These are phyloP conservation scores for Nemania sp. DNA, from an alignment of 2,329 filamentous ascomycete species.

Conservation along the genomic window DNA sequence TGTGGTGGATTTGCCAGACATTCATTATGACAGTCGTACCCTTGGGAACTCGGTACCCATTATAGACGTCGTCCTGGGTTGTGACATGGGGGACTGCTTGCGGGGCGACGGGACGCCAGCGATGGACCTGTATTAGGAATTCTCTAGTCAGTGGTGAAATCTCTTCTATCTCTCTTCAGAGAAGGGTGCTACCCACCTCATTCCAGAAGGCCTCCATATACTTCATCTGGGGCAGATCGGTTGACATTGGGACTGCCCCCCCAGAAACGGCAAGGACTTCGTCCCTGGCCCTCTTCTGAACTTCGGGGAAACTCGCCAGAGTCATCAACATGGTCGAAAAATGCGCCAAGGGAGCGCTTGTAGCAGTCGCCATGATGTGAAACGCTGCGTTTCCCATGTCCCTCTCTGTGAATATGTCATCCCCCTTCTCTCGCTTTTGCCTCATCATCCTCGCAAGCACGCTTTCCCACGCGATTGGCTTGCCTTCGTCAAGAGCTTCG, in stretches of 20 bases:
- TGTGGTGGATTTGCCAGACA: slow-evolving; percentile 19
- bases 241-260: background rate
- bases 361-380: slow-evolving; percentile 6
- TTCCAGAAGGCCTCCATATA: slow-evolving; percentile 14
- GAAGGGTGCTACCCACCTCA: background rate
- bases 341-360: background rate
- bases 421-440: slow-evolving; percentile 6
- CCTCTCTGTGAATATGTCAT: slow-evolving; percentile 1
- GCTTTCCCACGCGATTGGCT: slow-evolving; percentile 11
- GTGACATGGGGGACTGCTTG: slow-evolving; percentile 10
- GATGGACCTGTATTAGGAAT: background rate
- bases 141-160: too few relatives aligned
- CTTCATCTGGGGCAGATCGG: background rate
- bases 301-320: slow-evolving; percentile 1
- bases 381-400: slow-evolving; percentile 10
- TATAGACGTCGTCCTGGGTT: slow-evolving; percentile 12
- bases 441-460: slow-evolving; percentile 8
- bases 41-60: slow-evolving; percentile 16
- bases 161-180: too few relatives aligned
- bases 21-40: slow-evolving; percentile 17
- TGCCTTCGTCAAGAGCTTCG: background rate
- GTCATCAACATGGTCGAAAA: slow-evolving; percentile 5
- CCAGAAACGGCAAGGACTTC: slow-evolving; percentile 1
- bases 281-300: slow-evolving; percentile 6
- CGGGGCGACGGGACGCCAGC: slow-evolving; percentile 17